A percentile compares a stretch with the other conserved stretches of the same genome.
Conservation (phyloP, 139 green algal genomes). For the Chlamydomonas schloesseri region DNA sequence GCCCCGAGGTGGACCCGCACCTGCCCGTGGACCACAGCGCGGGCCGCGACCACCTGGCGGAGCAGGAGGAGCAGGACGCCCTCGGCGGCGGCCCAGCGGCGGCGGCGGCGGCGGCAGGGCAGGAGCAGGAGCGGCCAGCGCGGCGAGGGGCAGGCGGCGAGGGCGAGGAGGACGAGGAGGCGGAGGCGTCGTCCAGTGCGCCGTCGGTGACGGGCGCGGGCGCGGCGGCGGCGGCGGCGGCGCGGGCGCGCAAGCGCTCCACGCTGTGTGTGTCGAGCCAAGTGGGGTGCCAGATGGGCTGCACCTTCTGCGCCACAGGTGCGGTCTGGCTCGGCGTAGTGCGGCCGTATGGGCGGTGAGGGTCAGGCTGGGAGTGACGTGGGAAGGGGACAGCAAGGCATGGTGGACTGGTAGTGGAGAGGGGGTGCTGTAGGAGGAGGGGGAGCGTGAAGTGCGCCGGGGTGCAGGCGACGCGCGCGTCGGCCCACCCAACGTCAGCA, state of each 20-base stretch:
- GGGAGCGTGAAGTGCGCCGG: too few species aligned
- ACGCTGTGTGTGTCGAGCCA: slow-evolving; percentile 92
- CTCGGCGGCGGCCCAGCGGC: background rate
- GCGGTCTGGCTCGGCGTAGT: too few species aligned
- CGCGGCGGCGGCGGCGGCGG: background rate
- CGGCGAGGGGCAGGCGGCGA: background rate
- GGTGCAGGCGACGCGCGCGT: too few species aligned
- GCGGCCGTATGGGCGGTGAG: background rate
- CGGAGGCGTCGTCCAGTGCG: slow-evolving; percentile 17
- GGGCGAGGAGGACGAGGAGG: background rate
- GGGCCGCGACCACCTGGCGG: background rate
- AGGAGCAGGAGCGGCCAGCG: background rate
- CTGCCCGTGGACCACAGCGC: slow-evolving; percentile 4
- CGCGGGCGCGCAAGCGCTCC: slow-evolving; percentile 57
- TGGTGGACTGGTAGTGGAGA: too few species aligned
- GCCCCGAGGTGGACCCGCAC: background rate
- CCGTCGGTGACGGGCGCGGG: background rate
- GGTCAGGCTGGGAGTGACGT: background rate
- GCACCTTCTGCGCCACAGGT: slow-evolving; percentile 98
- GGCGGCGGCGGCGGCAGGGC: background rate
- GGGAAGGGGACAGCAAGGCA: too few species aligned
- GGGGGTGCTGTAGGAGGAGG: too few species aligned
- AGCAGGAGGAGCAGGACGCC: slow-evolving; percentile 4
- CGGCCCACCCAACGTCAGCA: too few species aligned
- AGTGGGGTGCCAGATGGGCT: slow-evolving; percentile 96